Base-by-base conservation (phyloP, 768 basidiomycete genomes). In the Rhizopogon vulgaris region DNA sequence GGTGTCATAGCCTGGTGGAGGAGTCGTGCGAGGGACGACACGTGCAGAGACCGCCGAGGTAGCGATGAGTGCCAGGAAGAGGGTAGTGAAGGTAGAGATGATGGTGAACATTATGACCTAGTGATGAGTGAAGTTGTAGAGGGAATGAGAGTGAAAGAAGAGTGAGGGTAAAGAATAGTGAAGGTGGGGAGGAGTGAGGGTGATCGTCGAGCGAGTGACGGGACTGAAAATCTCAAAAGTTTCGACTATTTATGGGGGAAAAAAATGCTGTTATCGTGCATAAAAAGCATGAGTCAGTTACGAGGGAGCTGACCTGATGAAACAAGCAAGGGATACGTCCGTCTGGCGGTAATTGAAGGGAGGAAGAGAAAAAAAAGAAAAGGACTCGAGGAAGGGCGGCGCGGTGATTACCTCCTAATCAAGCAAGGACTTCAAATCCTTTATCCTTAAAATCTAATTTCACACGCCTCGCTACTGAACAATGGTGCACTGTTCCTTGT, bases 1-100 rank as follows among this genome's bases (percentile, higher is more conserved):
- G 5, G 70, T 71, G 18, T 65, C 58, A 71, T 78, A 85, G 18
- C 72, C 73, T 4, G 65, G 36, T 5, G 78, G 80, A 66, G 67
- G 38, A 56, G 60, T 15, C 60, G 56, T 52, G 48, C 67, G 57
- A 51, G 56, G 59, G 66, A 78, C 56, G 70, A 69, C 65, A 63
- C 63, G 63, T 57, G 66, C 71, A 25, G 62, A 61, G 32, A 63
- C 64, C 43, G 62, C 55, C 51, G 65, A 57, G 47, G 77, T 61
- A 54, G 73, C 73, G 57, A 78, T 64, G 58, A 77, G 65, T 55
- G 75, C 64, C 58, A 79, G 56, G 56, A 73, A 58, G 56, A 76
- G 49, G 53, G 72, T 59, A 53, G 72, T 60, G 46, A 74, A 55
- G 60, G 73, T 52, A 47, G 58, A 56, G 52, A 68, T 15, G 54